Evolutionary conservation across 1,284 basidiomycete genomes (phyloP).

Genomic region (Trametes sp.): DNA sequence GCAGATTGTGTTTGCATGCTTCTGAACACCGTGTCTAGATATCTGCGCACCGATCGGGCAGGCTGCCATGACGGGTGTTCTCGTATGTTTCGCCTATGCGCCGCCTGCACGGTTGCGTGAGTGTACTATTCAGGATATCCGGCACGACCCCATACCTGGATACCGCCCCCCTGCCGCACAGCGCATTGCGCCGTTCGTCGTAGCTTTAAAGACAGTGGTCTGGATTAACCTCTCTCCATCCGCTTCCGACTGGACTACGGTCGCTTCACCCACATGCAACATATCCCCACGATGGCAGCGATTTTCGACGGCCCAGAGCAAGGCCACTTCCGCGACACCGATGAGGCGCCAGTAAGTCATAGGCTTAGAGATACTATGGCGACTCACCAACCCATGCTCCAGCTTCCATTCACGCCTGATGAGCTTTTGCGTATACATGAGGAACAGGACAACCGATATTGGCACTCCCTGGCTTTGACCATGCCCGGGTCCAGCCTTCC

Average conservation of each 20-base stretch:
- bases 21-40: not conserved
- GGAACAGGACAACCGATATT: not conserved
- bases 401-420: not conserved
- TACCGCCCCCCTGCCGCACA: not conserved
- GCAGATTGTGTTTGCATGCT: not conserved
- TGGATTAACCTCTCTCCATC: too few relatives aligned
- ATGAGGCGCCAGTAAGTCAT: not conserved
- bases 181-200: not conserved
- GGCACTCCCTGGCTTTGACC: not conserved
- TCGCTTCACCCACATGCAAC: not conserved
- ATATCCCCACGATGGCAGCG: not conserved
- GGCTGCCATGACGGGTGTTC: too few relatives aligned
- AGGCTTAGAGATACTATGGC: too few relatives aligned
- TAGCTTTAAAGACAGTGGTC: too few relatives aligned
- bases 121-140: not conserved
- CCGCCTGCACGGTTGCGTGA: not conserved
- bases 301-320: not conserved
- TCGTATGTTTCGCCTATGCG: not conserved
- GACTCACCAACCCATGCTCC: not conserved
- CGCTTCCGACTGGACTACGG: too few relatives aligned
- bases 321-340: not conserved
- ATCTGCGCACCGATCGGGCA: not conserved
- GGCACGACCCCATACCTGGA: not conserved
- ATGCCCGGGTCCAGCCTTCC: not conserved
- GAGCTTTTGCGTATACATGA: not conserved